Evolutionary conservation across 1,284 basidiomycete genomes (phyloP).

Genomic region (Apiotrichum laibachii): DNA sequence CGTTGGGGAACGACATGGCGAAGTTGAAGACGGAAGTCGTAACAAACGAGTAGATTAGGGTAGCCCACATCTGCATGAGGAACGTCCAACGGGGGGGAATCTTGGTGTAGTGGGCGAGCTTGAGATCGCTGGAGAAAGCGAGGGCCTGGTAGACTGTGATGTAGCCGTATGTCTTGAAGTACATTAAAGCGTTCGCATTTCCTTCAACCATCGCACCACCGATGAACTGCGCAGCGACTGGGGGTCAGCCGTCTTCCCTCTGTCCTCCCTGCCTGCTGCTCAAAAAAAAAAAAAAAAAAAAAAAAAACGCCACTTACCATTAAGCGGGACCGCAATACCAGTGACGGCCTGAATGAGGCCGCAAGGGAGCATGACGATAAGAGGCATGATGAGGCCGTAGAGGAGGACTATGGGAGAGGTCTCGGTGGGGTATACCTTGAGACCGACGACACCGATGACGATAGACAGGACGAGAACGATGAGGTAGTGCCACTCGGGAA

Average conservation of each 20-base stretch:
- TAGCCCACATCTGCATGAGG: conserved; percentile 63
- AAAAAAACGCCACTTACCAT: too few relatives aligned
- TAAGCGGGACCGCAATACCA: conserved; percentile 56
- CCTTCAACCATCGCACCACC: conserved; percentile 59
- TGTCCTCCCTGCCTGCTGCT: too few relatives aligned
- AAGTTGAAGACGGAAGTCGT: conserved; percentile 14
- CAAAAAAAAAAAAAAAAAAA: too few relatives aligned
- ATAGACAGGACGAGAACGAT: conserved; percentile 12
- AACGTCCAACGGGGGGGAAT: conserved; percentile 56
- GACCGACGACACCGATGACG: conserved; percentile 15
- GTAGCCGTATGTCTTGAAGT: conserved; percentile 58
- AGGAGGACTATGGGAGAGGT: conserved; percentile 13
- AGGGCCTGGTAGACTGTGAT: conserved; percentile 54
- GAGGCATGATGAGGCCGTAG: conserved; percentile 16
- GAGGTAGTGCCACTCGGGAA: conserved; percentile 21
- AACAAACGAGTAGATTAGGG: conserved; percentile 54
- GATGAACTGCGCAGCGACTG: conserved; percentile 59
- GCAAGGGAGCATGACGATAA: conserved; percentile 37
- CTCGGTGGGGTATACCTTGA: conserved; percentile 14
- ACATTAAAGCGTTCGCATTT: conserved; percentile 57
- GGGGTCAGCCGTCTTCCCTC: too few relatives aligned
- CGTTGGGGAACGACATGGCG: background rate
- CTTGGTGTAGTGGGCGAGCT: conserved; percentile 35
- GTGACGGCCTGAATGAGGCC: conserved; percentile 60
- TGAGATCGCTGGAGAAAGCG: conserved; percentile 55